Evolutionary conservation across 768 basidiomycete species (phyloP).

Genomic region (Naematelia aurantialba): DNA sequence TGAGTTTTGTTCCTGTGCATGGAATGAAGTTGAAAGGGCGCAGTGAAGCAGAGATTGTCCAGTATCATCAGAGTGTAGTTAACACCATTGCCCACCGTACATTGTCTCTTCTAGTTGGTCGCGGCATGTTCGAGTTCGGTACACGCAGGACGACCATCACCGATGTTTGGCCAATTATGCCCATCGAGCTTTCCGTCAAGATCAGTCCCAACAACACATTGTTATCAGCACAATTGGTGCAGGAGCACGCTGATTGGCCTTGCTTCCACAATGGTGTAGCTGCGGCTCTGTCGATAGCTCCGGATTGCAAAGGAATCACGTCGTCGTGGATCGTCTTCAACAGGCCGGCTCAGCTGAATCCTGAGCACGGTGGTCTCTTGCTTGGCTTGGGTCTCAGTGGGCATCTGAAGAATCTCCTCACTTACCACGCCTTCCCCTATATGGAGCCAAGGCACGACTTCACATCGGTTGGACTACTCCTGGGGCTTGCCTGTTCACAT

Average conservation of each 20-base stretch:
- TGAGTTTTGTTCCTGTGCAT: conserved; percentile 46
- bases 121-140: conserved; percentile 83
- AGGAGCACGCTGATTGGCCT: conserved; percentile 81
- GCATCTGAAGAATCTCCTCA: conserved; percentile 80
- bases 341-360: conserved; percentile 80
- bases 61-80: conserved; percentile 78
- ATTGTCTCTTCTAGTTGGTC: conserved; percentile 80
- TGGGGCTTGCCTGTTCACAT: conserved; percentile 89
- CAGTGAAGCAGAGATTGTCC: conserved; percentile 82
- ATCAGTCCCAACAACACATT: conserved; percentile 43
- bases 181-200: conserved; percentile 49
- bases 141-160: conserved; percentile 67
- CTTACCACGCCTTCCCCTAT: conserved; percentile 93
- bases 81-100: conserved; percentile 79
- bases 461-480: conserved; percentile 85
- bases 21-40: not conserved
- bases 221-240: conserved; percentile 62
- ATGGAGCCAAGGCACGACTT: conserved; percentile 93
- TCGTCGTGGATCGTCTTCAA: conserved; percentile 94
- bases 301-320: conserved; percentile 70
- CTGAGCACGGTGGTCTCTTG: conserved; percentile 94
- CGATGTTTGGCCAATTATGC: conserved; percentile 39
- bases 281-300: conserved; percentile 77
- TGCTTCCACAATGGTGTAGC: conserved; percentile 98
- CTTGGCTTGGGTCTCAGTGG: conserved; percentile 88